These are phyloP conservation scores for Gentiana macrophylla DNA, from an alignment of 257 asterid genomes.

Conservation along the genomic window DNA sequence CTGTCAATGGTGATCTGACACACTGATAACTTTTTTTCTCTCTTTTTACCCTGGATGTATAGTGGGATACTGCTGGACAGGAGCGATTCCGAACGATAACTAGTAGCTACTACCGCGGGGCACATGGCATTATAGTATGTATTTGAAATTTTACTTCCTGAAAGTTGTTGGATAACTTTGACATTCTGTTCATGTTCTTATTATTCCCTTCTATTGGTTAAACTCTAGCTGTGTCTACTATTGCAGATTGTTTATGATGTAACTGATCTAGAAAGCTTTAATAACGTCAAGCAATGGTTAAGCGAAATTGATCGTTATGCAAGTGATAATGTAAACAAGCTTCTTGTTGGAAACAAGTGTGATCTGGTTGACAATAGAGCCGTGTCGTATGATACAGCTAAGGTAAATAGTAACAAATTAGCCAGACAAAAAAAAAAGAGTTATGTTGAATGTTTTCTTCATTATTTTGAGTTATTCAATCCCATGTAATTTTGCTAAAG, in stretches of 20 bases:
- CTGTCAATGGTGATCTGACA: too few species aligned
- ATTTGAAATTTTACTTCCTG: background rate
- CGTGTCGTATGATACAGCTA: conserved; percentile 64
- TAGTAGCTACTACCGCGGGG: conserved; percentile 91
- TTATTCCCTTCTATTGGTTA: conserved; percentile 1
- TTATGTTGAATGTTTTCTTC: conserved; percentile 4
- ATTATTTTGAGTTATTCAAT: background rate
- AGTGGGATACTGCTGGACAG: conserved; percentile 97
- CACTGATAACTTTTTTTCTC: background rate
- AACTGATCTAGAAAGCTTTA: conserved; percentile 76
- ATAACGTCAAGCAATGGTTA: conserved; percentile 84
- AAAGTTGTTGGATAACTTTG: conserved; percentile 3
- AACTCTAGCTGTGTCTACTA: conserved; percentile 10
- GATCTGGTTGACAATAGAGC: conserved; percentile 64
- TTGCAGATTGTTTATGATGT: conserved; percentile 64
- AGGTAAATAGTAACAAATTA: conserved; percentile 24
- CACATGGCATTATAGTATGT: conserved; percentile 83
- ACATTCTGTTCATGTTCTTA: background rate
- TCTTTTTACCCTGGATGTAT: conserved; percentile 12
- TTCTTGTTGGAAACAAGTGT: conserved; percentile 69
- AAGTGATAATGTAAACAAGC: conserved; percentile 75
- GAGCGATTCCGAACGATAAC: conserved; percentile 88
- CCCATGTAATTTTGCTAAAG: conserved; percentile 1
- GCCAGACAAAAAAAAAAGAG: too few species aligned
- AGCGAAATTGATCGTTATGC: conserved; percentile 80